phyloP scores from a whole-genome alignment of 73 alveolate species.

The Stentor roeselii region DNA sequence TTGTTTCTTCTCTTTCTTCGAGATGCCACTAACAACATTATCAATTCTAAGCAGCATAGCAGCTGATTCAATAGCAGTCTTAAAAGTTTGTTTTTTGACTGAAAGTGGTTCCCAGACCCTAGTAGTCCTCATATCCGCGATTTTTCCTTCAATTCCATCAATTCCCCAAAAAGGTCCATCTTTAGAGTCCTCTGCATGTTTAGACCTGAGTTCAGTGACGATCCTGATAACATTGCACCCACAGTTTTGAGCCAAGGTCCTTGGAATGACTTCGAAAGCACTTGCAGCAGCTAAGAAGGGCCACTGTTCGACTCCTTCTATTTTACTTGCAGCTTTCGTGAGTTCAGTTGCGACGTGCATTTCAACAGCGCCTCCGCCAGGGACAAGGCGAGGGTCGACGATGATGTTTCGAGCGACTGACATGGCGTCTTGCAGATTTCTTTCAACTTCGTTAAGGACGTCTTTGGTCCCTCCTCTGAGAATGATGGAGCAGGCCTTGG shows the following conservation, averaged over 20 bases:
- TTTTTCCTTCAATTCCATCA: conserved; percentile 81
- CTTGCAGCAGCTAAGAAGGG: conserved; percentile 55
- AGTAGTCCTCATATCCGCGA: conserved; percentile 70
- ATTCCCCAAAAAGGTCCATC: conserved; percentile 76
- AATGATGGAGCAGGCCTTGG: conserved; percentile 95
- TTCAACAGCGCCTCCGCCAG: conserved; percentile 99
- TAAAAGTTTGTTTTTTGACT: conserved; percentile 76
- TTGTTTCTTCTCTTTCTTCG: conserved; percentile 65
- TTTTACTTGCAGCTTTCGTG: conserved; percentile 67
- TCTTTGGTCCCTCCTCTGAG: conserved; percentile 99
- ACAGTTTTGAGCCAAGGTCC: conserved; percentile 82
- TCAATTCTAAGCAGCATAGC: conserved; percentile 94
- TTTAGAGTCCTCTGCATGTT: conserved; percentile 57
- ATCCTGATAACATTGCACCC: conserved; percentile 92
- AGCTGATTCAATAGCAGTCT: conserved; percentile 87
- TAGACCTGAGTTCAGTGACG: conserved; percentile 84
- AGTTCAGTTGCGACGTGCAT: conserved; percentile 97
- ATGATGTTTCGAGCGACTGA: conserved; percentile 96
- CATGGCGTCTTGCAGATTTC: conserved; percentile 95
- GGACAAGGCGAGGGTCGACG: conserved; percentile 95
- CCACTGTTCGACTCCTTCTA: conserved; percentile 14
- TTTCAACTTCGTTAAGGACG: conserved; percentile 93
- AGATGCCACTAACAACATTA: conserved; percentile 90
- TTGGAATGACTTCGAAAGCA: conserved; percentile 96
- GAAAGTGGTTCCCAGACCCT: conserved; percentile 86